A percentile compares a stretch with the other conserved stretches of the same genome.
Evolutionary conservation across 1,284 basidiomycete species (phyloP).

Genomic region (Vanrija sp.): DNA sequence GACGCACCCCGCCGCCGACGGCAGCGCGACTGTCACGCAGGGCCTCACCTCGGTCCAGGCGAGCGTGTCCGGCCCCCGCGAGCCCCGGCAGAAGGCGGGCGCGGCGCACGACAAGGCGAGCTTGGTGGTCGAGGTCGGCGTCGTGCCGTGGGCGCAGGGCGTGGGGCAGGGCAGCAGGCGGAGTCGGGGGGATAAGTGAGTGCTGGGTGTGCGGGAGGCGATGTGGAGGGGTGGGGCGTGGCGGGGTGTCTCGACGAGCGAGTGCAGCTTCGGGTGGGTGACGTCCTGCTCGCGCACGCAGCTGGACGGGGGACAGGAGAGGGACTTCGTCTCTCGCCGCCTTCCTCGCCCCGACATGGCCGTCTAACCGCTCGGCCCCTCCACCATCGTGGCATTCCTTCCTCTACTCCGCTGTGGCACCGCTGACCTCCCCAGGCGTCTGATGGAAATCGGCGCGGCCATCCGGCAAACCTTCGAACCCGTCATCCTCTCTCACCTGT

Average conservation of each 20-base stretch:
- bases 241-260: too few relatives aligned
- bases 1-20: conserved; percentile 72
- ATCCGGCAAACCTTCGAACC: conserved; percentile 95
- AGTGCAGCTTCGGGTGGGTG: too few relatives aligned
- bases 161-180: conserved; percentile 57
- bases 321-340: too few relatives aligned
- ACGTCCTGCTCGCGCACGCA: too few relatives aligned
- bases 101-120: conserved; percentile 75
- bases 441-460: conserved; percentile 78
- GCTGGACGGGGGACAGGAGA: too few relatives aligned
- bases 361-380: too few relatives aligned
- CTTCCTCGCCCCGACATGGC: too few relatives aligned
- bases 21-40: conserved; percentile 76
- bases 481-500: conserved; percentile 82
- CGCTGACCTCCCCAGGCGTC: conserved; percentile 58
- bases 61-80: conserved; percentile 85
- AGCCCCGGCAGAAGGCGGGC: conserved; percentile 70
- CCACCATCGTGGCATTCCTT: too few relatives aligned
- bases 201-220: conserved; percentile 12
- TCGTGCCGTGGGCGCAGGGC: conserved; percentile 79
- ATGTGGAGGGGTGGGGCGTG: too few relatives aligned
- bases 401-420: too few relatives aligned
- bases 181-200: conserved; percentile 80
- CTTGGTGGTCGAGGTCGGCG: conserved; percentile 77
- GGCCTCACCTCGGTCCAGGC: conserved; percentile 85